These are phyloP conservation scores for Geotrichum carabidarum DNA, from an alignment of 1,139 yeast species.

Conservation along the genomic window DNA sequence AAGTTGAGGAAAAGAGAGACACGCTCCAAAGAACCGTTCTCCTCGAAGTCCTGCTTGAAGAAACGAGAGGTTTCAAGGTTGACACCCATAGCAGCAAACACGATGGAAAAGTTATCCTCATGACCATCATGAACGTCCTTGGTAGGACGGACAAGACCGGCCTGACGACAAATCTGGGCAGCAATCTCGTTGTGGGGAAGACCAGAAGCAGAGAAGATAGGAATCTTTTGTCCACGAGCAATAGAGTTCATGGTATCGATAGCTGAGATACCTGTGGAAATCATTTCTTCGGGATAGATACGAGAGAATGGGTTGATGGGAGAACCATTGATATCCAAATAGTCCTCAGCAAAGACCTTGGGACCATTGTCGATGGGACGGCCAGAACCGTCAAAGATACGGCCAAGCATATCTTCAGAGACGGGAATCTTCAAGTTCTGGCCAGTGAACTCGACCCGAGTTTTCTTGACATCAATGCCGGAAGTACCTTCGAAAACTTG, in stretches of 20 bases:
- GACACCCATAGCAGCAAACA: slow-evolving; percentile 98
- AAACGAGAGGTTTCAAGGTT: slow-evolving; percentile 86
- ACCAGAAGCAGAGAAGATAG: slow-evolving; percentile 98
- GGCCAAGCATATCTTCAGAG: slow-evolving; percentile 94
- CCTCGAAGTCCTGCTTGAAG: slow-evolving; percentile 98
- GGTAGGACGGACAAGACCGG: slow-evolving; percentile 97
- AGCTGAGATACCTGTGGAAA: slow-evolving; percentile 96
- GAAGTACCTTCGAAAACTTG: slow-evolving; percentile 98
- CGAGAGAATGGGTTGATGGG: slow-evolving; percentile 98
- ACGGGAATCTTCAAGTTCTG: slow-evolving; percentile 89
- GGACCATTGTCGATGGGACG: slow-evolving; percentile 98
- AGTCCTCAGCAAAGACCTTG: slow-evolving; percentile 95
- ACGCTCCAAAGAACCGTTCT: slow-evolving; percentile 96
- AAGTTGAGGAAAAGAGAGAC: slow-evolving; percentile 91
- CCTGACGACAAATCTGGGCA: slow-evolving; percentile 99
- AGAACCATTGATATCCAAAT: slow-evolving; percentile 94
- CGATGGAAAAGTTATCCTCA: slow-evolving; percentile 97
- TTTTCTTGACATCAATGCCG: slow-evolving; percentile 95
- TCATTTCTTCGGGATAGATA: slow-evolving; percentile 99
- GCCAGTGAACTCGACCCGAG: slow-evolving; percentile 95
- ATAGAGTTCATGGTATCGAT: slow-evolving; percentile 98
- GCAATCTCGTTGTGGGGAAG: slow-evolving; percentile 99
- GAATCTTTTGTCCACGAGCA: slow-evolving; percentile 99
- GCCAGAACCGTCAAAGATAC: slow-evolving; percentile 98
- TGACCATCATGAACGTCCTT: slow-evolving; percentile 99